These are phyloP conservation scores for Cytospora piceae DNA, from an alignment of 2,329 filamentous ascomycete species.

Conservation along the genomic window DNA sequence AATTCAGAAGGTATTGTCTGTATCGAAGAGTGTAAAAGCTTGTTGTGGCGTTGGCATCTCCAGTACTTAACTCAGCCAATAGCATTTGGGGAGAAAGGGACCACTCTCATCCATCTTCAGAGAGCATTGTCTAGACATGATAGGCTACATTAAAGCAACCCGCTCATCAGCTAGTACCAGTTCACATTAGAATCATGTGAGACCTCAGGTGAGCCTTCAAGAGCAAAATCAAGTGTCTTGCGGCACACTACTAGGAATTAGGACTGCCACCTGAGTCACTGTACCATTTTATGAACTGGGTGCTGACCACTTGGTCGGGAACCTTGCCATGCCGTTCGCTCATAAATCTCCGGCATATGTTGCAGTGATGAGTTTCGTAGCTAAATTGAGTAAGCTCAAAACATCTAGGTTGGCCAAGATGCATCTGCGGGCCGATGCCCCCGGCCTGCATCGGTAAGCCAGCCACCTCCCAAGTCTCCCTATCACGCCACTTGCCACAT, in stretches of 20 bases:
- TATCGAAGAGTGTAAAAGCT: background rate
- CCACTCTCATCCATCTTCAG: background rate
- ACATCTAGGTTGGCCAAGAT: background rate
- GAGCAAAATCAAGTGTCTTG: background rate
- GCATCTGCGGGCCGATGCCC: background rate
- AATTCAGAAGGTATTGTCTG: no score
- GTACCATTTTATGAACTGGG: background rate
- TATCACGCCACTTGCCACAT: background rate
- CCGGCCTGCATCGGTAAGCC: background rate
- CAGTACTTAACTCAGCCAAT: background rate
- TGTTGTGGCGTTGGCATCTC: background rate
- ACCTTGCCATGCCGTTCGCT: background rate
- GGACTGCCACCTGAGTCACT: background rate
- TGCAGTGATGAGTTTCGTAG: background rate
- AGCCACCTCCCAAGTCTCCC: background rate
- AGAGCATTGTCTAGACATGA: background rate
- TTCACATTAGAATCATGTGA: background rate
- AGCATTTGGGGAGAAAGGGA: background rate
- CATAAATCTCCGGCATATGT: background rate
- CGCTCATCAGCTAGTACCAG: background rate
- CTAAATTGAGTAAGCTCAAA: background rate
- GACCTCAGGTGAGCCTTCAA: background rate
- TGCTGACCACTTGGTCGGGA: background rate
- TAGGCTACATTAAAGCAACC: background rate
- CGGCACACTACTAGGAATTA: background rate